Evolutionary conservation across 306 rosid genomes (phyloP).

Genomic region (Pyrus pyrifolia): DNA sequence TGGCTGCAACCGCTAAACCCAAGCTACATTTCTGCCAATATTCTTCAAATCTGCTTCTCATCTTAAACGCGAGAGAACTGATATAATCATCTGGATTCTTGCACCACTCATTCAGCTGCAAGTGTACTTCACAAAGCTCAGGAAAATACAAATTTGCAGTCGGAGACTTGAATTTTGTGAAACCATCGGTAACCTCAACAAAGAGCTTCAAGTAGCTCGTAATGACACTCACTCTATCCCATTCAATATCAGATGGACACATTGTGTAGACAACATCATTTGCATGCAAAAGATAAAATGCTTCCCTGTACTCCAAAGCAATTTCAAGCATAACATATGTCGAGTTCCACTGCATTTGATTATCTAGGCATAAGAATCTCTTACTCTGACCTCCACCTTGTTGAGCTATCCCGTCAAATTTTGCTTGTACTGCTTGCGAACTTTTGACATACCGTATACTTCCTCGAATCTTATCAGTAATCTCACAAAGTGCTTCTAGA

Average conservation of each 20-base stretch:
- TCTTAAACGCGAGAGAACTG: conserved; percentile 56
- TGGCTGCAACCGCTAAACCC: conserved; percentile 85
- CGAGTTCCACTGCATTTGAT: conserved; percentile 64
- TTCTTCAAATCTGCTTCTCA: conserved; percentile 84
- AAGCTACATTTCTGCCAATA: conserved; percentile 89
- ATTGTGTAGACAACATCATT: conserved; percentile 43
- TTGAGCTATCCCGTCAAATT: conserved; percentile 61
- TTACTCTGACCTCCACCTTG: conserved; percentile 60
- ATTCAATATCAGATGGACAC: conserved; percentile 59
- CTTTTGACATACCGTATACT: conserved; percentile 60
- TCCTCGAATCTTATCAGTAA: conserved; percentile 53
- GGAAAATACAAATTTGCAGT: conserved; percentile 83
- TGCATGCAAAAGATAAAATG: conserved; percentile 61
- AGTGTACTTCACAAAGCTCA: conserved; percentile 81
- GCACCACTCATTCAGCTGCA: conserved; percentile 86
- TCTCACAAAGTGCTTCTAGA: conserved; percentile 49
- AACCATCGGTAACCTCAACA: conserved; percentile 52
- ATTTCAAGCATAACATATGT: conserved; percentile 74
- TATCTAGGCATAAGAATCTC: conserved; percentile 55
- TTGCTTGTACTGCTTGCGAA: conserved; percentile 53
- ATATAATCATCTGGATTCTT: conserved; percentile 66
- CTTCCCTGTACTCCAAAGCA: conserved; percentile 75
- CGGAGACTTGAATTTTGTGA: conserved; percentile 52
- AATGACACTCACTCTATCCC: conserved; percentile 57
- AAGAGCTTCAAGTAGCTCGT: conserved; percentile 69